These are phyloP conservation scores for Colletotrichum euphorbiae DNA, from an alignment of 2,329 filamentous ascomycete species.

Conservation along the genomic window DNA sequence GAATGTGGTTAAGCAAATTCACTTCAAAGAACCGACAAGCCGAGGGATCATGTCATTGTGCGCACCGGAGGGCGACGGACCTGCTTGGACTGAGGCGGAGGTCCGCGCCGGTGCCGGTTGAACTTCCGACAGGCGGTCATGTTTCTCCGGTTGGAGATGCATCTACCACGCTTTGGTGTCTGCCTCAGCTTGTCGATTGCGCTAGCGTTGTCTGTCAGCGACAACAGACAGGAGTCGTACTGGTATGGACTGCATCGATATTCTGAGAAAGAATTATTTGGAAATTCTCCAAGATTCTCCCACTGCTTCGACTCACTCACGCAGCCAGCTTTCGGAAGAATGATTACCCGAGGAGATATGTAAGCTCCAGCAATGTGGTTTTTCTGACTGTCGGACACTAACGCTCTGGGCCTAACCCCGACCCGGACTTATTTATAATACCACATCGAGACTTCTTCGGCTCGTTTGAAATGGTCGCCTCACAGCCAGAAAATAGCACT, in stretches of 20 bases:
- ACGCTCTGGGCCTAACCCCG: neutral
- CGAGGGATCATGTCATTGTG: neutral
- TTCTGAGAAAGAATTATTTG: slow-evolving; percentile 4
- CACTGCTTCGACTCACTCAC: neutral
- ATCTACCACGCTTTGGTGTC: neutral
- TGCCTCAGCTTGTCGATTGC: neutral
- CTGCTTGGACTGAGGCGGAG: slow-evolving; percentile 3
- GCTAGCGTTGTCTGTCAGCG: neutral
- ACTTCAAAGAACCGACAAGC: neutral
- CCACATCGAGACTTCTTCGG: neutral
- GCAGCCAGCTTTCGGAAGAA: neutral
- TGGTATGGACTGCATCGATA: neutral
- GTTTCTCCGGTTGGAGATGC: neutral
- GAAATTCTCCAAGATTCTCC: neutral
- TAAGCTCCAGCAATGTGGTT: too few species aligned
- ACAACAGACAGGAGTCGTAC: neutral
- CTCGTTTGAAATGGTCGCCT: slow-evolving; percentile 5
- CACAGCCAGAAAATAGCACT: neutral
- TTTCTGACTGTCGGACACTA: too few species aligned
- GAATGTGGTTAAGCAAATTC: slow-evolving; percentile 6
- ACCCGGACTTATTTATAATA: neutral
- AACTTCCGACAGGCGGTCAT: neutral
- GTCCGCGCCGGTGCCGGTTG: neutral
- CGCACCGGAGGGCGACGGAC: neutral
- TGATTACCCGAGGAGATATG: neutral